phyloP scores from a whole-genome alignment of 148 eudicot species.

The Rhododendron mucronatum region DNA sequence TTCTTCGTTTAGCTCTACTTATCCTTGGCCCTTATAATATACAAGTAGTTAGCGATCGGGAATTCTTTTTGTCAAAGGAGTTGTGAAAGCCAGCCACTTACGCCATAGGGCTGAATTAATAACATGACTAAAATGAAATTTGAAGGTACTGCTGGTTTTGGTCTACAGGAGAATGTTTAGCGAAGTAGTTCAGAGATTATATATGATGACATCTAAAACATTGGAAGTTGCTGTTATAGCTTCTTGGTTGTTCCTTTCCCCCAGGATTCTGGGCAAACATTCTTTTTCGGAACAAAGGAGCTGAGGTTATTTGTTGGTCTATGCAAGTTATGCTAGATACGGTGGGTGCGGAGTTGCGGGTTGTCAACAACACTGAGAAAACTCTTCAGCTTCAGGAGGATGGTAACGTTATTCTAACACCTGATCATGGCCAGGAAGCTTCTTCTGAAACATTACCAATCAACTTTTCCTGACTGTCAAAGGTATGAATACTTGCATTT shows the following conservation, averaged over 20 bases:
- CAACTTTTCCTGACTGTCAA: constrained; percentile 54
- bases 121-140: not conserved
- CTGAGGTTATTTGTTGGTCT: not conserved
- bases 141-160: not conserved
- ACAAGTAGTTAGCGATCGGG: not conserved
- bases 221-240: not conserved
- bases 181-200: not conserved
- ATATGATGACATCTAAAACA: not conserved
- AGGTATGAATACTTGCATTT: constrained; percentile 28
- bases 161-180: not conserved
- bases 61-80: not conserved
- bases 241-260: not conserved
- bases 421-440: constrained; percentile 51
- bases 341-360: constrained; percentile 65
- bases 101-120: not conserved
- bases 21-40: not conserved
- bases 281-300: not conserved
- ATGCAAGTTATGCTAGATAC: constrained; percentile 72
- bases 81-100: not conserved
- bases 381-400: constrained; percentile 51
- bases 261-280: not conserved
- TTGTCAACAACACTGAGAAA: constrained; percentile 45
- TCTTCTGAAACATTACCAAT: constrained; percentile 56
- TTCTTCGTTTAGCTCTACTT: no score
- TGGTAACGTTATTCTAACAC: constrained; percentile 48